These are phyloP conservation scores for Spizellomyces punctatus DNA, from an alignment of 192 early-diverging fungal species.

Conservation along the genomic window DNA sequence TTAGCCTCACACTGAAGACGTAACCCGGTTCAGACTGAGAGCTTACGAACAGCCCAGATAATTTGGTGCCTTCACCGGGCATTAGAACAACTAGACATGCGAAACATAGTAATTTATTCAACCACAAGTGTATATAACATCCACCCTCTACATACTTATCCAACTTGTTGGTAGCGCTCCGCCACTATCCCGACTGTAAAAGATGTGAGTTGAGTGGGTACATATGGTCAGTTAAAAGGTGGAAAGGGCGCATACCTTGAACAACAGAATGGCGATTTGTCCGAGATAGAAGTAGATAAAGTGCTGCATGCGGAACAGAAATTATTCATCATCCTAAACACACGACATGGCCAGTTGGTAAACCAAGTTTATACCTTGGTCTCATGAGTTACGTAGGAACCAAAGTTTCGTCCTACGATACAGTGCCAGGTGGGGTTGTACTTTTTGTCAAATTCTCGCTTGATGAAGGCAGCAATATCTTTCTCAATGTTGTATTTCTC, in stretches of 20 bases:
- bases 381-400: conserved; percentile 96
- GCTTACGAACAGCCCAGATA: no score
- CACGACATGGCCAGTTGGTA: not conserved
- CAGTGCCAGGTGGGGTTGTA: conserved; percentile 98
- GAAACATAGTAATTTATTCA: no score
- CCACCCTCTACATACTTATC: no score
- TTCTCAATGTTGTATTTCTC: conserved; percentile 96
- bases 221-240: not conserved
- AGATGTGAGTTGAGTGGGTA: not conserved
- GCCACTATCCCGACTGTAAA: not conserved
- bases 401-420: conserved; percentile 99
- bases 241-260: conserved; percentile 56
- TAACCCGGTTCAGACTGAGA: no score
- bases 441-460: conserved; percentile 98
- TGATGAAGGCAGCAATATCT: conserved; percentile 97
- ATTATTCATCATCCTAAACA: not conserved
- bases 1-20: no score
- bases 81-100: no score
- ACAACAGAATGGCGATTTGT: conserved; percentile 90
- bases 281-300: conserved; percentile 99
- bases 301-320: conserved; percentile 56
- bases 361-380: conserved; percentile 53
- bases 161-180: no score
- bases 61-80: no score
- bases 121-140: no score